Evolutionary conservation across 805 yeast genomes (phyloP).

Genomic region (Hanseniaspora mollemarum): DNA sequence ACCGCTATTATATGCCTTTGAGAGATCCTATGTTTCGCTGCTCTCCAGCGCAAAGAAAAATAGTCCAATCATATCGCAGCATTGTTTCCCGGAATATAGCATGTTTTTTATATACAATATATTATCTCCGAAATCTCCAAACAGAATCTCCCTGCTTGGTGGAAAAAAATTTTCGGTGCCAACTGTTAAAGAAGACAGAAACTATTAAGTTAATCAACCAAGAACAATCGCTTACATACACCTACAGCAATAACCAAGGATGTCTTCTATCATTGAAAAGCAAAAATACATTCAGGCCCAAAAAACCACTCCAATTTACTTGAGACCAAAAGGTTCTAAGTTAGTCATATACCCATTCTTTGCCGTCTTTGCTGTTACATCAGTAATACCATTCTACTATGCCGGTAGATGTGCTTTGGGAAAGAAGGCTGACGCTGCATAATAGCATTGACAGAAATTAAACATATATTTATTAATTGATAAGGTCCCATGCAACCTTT

Average conservation of each 20-base stretch:
- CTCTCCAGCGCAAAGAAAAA: no score
- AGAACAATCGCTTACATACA: background rate
- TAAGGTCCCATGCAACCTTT: no score
- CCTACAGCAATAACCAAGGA: no score
- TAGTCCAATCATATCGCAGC: background rate
- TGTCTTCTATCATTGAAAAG: slow-evolving; percentile 43
- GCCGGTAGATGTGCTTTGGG: slow-evolving; percentile 63
- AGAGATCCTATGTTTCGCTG: no score
- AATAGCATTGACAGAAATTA: background rate
- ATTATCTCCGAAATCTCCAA: background rate
- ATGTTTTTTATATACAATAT: no score
- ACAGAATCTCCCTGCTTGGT: no score
- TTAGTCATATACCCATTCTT: slow-evolving; percentile 65
- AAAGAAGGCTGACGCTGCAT: slow-evolving; percentile 37
- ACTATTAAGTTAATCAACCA: no score
- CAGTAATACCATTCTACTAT: slow-evolving; percentile 56
- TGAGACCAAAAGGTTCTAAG: slow-evolving; percentile 59
- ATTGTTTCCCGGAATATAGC: no score
- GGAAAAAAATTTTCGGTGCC: no score
- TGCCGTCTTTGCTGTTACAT: slow-evolving; percentile 58
- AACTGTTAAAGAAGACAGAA: no score
- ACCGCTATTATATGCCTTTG: background rate
- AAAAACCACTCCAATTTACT: slow-evolving; percentile 44
- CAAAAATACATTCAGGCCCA: slow-evolving; percentile 50
- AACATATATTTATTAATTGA: background rate